phyloP scores from a whole-genome alignment of 2,329 filamentous ascomycete species.

The Teratosphaeria epicoccoides region DNA sequence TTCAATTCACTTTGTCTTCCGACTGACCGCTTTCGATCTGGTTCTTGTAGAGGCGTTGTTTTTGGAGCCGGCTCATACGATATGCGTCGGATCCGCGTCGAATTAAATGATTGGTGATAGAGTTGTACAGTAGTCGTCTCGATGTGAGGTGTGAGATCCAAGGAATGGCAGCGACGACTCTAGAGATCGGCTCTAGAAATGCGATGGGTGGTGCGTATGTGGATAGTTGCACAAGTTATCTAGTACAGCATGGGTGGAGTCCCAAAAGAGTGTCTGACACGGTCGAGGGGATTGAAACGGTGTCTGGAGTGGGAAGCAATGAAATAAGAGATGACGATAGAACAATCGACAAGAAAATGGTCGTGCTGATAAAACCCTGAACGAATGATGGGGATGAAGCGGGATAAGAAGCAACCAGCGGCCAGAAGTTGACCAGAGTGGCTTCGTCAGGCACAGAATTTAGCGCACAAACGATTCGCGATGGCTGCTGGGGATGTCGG shows the following conservation, averaged over 20 bases:
- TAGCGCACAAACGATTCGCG: conserved; percentile 7
- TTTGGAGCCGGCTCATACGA: neutral
- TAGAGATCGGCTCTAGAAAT: conserved; percentile 1
- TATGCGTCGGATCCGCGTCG: neutral
- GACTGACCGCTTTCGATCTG: neutral
- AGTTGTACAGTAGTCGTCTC: neutral
- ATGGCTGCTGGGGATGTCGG: conserved; percentile 10
- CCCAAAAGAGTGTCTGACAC: conserved; percentile 13
- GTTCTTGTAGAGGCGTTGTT: neutral
- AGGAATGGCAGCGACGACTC: conserved; percentile 13
- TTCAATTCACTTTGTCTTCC: neutral
- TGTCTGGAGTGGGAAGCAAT: conserved; percentile 13
- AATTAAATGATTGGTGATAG: neutral
- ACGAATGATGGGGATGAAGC: conserved; percentile 12
- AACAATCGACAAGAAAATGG: conserved; percentile 10
- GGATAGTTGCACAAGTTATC: conserved; percentile 11
- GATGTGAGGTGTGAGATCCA: neutral
- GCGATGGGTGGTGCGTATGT: conserved; percentile 1
- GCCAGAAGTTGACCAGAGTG: conserved; percentile 6
- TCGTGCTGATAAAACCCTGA: conserved; percentile 15
- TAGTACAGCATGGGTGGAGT: conserved; percentile 10
- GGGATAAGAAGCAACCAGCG: conserved; percentile 14
- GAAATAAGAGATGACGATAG: conserved; percentile 14
- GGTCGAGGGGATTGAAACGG: conserved; percentile 7
- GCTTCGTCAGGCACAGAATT: conserved; percentile 9